Base-by-base conservation (phyloP, 2,329 filamentous ascomycete species). In the Endocalyx cinctus region DNA sequence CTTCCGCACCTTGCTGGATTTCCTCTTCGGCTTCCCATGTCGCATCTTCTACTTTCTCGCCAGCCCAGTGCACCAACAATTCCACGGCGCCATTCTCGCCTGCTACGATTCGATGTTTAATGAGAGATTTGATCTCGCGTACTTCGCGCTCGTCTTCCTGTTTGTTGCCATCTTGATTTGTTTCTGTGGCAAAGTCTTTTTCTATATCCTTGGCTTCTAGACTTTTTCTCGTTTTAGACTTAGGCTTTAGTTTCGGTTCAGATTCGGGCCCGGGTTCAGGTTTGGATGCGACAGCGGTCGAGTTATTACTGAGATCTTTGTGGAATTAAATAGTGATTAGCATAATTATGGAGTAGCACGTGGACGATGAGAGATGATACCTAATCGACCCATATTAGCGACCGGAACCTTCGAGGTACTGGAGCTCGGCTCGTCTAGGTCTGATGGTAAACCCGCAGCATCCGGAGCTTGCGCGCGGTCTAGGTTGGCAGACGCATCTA, bases 11-110 rank as follows among this genome's bases (percentile, higher is more conserved):
- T 31, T 50, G 34, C 25, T 62, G 59, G 27, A 62, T 55, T 33
- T 55, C 55, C 11, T 50, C 47, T 27, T 62, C 59, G 5, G 42
- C 30, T 17, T 60, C 58, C 56, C 56, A 62, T 4, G 53, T 57
- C 5, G 46, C 47, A 6, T 57, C 46, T 14, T 48, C 33, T 25
- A 45, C 37, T 5, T 32, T 33, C 30, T 55, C 52, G 10, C 45
- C 51, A 3, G 18, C 42, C 54, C 58, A 61, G 16, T 53, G 46
- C 17, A 61, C 47, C 5, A 54, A 43, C 7, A 61, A 30, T 29
- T 60, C 52, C 27, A 61, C 47, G 6, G 30, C 39, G 5, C 47
- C 45, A n/a, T 37, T 50, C 6, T 31, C 20, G 14, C 50, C 47
- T 11, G 20, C 6, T 8, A 39, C 26, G 40, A 50, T 44, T 7